These are phyloP conservation scores for Diplodia intermedia DNA, from an alignment of 2,329 filamentous ascomycete species.

Conservation along the genomic window DNA sequence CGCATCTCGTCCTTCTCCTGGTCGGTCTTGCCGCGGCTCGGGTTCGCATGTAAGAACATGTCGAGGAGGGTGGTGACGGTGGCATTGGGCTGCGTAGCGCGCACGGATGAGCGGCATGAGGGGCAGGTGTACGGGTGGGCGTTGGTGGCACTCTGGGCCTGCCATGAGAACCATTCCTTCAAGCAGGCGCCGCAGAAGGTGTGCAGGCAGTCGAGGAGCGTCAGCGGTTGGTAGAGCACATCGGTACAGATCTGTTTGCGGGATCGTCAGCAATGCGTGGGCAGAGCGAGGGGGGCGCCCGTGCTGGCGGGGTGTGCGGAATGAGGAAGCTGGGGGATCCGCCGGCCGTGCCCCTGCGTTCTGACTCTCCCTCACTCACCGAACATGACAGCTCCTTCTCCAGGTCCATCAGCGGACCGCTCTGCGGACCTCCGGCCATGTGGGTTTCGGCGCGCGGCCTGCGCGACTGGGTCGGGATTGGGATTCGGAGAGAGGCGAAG, in stretches of 20 bases:
- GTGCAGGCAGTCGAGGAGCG: conserved; percentile 90
- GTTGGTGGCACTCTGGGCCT: conserved; percentile 66
- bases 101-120: conserved; percentile 84
- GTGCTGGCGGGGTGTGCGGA: conserved; percentile 10
- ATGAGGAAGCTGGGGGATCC: conserved; percentile 24
- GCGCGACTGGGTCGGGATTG: conserved; percentile 9
- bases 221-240: conserved; percentile 87
- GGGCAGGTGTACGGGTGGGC: conserved; percentile 81
- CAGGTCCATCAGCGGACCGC: conserved; percentile 61
- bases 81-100: conserved; percentile 88
- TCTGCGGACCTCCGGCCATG: conserved; percentile 13
- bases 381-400: conserved; percentile 96
- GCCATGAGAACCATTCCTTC: conserved; percentile 93
- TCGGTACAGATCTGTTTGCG: conserved; percentile 87
- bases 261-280: neutral
- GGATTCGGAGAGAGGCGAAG: neutral
- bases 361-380: conserved; percentile 62
- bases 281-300: neutral
- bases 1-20: conserved; percentile 80
- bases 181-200: conserved; percentile 95
- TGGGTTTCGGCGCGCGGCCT: conserved; percentile 10
- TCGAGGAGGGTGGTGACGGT: conserved; percentile 88
- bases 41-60: conserved; percentile 82
- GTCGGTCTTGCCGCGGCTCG: conserved; percentile 71
- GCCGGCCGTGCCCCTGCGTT: conserved; percentile 25